These are phyloP conservation scores for Graphiopsis chlorocephala DNA, from an alignment of 2,329 filamentous ascomycete genomes.

Conservation along the genomic window DNA sequence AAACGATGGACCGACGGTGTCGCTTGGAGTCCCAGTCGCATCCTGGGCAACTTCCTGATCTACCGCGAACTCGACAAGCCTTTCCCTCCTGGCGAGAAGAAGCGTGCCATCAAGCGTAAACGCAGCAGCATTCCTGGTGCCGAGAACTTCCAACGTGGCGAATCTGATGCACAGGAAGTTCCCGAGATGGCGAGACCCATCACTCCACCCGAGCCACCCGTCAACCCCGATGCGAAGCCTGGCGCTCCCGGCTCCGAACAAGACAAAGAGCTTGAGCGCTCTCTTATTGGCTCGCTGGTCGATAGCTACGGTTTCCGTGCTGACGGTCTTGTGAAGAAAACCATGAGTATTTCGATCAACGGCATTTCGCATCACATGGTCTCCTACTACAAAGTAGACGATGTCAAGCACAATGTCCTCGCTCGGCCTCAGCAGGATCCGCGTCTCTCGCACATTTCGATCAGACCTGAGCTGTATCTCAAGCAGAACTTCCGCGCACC, in stretches of 20 bases:
- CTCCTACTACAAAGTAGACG: conserved; percentile 80
- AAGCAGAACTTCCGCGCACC: conserved; percentile 41
- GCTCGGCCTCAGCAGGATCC: conserved; percentile 57
- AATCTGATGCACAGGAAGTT: conserved; percentile 33
- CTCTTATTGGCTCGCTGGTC: conserved; percentile 77
- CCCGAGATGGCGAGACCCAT: conserved; percentile 23
- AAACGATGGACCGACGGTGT: conserved; percentile 93
- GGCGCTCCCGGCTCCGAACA: conserved; percentile 31
- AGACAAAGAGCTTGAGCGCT: conserved; percentile 53
- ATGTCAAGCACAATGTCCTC: conserved; percentile 65
- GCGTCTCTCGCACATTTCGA: conserved; percentile 34
- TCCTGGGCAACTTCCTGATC: conserved; percentile 79
- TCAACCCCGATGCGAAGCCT: conserved; percentile 29
- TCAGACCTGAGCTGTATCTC: conserved; percentile 37
- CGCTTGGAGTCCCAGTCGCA: conserved; percentile 85
- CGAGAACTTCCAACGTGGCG: conserved; percentile 49
- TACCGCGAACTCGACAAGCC: conserved; percentile 78
- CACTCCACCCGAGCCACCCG: conserved; percentile 33
- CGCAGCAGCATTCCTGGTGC: conserved; percentile 49
- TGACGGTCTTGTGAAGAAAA: conserved; percentile 85
- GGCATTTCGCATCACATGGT: conserved; percentile 81
- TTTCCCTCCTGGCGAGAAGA: conserved; percentile 80
- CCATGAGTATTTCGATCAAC: conserved; percentile 74
- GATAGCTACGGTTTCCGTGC: conserved; percentile 87
- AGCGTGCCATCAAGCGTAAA: conserved; percentile 72